phyloP scores from a whole-genome alignment of 805 yeast species.

The Candida berthetii region DNA sequence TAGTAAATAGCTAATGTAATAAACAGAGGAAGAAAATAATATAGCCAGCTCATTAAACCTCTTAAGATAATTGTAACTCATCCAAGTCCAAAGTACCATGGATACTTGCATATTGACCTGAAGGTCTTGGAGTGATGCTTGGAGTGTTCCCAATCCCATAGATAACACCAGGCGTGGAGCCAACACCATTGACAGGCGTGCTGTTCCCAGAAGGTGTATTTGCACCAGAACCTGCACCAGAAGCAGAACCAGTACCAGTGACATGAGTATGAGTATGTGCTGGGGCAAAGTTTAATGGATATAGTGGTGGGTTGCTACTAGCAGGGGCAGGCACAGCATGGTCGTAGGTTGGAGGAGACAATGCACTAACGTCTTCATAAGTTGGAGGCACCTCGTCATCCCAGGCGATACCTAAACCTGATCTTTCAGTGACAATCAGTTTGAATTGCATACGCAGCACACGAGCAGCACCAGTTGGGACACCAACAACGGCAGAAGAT shows the following conservation, averaged over 20 bases:
- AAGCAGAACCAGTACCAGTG: constrained; percentile 6
- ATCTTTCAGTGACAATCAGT: constrained; percentile 75
- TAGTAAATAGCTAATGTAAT: no score
- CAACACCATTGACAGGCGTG: neutral
- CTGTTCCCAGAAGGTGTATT: neutral
- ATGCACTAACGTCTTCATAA: constrained; percentile 74
- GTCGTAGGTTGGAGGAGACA: constrained; percentile 83
- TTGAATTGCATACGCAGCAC: constrained; percentile 93
- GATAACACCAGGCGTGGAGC: constrained; percentile 28
- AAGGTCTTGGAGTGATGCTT: constrained; percentile 20
- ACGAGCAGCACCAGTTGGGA: constrained; percentile 93
- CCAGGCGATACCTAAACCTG: constrained; percentile 97
- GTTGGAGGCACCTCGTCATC: constrained; percentile 99
- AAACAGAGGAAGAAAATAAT: no score
- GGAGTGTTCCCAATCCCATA: constrained; percentile 41
- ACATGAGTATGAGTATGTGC: constrained; percentile 19
- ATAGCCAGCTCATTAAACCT: no score
- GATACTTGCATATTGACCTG: constrained; percentile 16
- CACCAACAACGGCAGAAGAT: constrained; percentile 33
- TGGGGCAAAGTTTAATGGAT: constrained; percentile 17
- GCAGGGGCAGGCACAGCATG: constrained; percentile 24
- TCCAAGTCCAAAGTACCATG: constrained; percentile 16
- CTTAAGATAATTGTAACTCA: constrained; percentile 2
- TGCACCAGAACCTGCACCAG: neutral
- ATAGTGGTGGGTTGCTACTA: constrained; percentile 18